Conservation (phyloP, 495 filamentous ascomycete genomes). For the Aspergillus heteromorphus region DNA sequence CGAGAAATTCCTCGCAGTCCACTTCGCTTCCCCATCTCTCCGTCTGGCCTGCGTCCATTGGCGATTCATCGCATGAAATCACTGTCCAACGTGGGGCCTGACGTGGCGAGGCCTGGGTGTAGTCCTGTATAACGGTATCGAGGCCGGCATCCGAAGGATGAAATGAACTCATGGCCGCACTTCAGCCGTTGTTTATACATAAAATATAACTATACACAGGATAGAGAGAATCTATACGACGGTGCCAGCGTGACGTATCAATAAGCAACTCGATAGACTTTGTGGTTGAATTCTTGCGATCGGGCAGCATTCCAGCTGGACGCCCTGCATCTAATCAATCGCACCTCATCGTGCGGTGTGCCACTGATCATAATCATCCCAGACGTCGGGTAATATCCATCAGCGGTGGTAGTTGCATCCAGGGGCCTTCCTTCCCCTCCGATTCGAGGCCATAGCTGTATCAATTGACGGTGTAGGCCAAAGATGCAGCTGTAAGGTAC, state of each 20-base stretch:
- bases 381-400: too few species aligned
- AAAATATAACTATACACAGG: not conserved
- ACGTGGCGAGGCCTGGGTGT: not conserved
- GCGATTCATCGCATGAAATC: not conserved
- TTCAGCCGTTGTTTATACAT: not conserved
- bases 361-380: not conserved
- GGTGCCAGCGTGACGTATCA: not conserved
- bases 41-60: not conserved
- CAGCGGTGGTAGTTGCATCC: too few species aligned
- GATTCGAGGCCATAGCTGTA: too few species aligned
- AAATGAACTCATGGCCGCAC: not conserved
- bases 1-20: too few species aligned
- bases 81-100: not conserved
- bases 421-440: too few species aligned
- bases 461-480: not conserved
- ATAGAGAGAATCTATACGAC: not conserved
- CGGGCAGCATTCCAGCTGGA: constrained; percentile 1
- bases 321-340: constrained; percentile 3
- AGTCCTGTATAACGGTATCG: not conserved
- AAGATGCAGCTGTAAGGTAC: not conserved
- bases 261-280: not conserved
- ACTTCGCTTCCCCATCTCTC: not conserved
- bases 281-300: not conserved
- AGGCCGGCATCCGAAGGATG: not conserved
- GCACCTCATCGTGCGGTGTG: not conserved